Conservation (phyloP, 352 stramenopile genomes). For the Pythium periplocum region DNA sequence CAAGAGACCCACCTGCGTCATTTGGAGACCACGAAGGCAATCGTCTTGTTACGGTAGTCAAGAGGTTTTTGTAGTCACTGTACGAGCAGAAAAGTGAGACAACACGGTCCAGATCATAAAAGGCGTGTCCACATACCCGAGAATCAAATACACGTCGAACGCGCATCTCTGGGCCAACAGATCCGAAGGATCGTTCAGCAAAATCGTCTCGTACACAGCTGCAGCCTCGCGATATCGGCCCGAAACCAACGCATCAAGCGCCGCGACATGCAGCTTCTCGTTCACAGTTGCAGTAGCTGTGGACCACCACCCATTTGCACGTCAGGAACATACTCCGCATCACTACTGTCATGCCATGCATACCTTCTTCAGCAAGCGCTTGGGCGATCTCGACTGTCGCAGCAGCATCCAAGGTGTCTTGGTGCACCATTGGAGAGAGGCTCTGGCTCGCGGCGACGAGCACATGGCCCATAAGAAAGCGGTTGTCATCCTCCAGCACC, state of each 20-base stretch:
- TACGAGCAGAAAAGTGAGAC: background rate
- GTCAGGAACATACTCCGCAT: background rate
- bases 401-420: constrained; percentile 54
- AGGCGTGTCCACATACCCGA: constrained; percentile 40
- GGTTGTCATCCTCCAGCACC: constrained; percentile 47
- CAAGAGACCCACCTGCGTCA: constrained; percentile 27
- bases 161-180: constrained; percentile 72
- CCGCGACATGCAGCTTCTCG: constrained; percentile 73
- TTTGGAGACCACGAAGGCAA: constrained; percentile 74
- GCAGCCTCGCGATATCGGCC: constrained; percentile 65
- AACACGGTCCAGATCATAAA: constrained; percentile 1
- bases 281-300: constrained; percentile 21
- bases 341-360: background rate
- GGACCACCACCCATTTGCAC: background rate
- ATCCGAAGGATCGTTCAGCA: constrained; percentile 59
- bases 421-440: constrained; percentile 54
- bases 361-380: constrained; percentile 13
- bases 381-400: constrained; percentile 34
- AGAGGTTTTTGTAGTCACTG: constrained; percentile 74
- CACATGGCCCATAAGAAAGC: constrained; percentile 82
- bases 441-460: constrained; percentile 74
- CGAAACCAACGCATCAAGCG: constrained; percentile 61
- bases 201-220: constrained; percentile 75
- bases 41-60: constrained; percentile 66
- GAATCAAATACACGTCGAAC: constrained; percentile 70